Percentiles rank a stretch among this genome's conserved stretches.
phyloP scores from a whole-genome alignment of 768 basidiomycete genomes.

The Pisolithus tinctorius region DNA sequence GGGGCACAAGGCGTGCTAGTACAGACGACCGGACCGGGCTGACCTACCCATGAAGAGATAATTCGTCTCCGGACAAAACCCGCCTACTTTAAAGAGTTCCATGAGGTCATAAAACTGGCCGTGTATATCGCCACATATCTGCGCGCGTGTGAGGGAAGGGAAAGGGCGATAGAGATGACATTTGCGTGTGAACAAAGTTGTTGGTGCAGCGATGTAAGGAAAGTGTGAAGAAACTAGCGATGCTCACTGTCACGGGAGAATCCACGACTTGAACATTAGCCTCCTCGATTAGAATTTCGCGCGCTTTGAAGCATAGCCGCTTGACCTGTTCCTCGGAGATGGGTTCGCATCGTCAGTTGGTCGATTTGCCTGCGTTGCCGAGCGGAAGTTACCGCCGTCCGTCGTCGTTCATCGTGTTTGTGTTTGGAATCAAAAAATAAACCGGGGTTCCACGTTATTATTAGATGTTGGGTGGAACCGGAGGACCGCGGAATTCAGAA shows the following conservation, averaged over 20 bases:
- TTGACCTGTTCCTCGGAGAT: slow-evolving; percentile 97
- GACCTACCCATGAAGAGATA: slow-evolving; percentile 92
- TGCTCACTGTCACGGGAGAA: slow-evolving; percentile 85
- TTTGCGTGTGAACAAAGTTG: background rate
- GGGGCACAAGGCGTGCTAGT: slow-evolving; percentile 7
- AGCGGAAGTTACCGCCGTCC: slow-evolving; percentile 3
- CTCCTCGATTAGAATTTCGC: slow-evolving; percentile 96
- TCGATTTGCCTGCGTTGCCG: slow-evolving; percentile 72
- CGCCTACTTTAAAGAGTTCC: slow-evolving; percentile 92
- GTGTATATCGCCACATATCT: slow-evolving; percentile 96
- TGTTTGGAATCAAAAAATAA: background rate
- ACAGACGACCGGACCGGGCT: slow-evolving; percentile 1
- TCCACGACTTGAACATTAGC: slow-evolving; percentile 96
- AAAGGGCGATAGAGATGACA: background rate
- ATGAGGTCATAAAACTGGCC: slow-evolving; percentile 96
- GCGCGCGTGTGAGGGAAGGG: slow-evolving; percentile 17
- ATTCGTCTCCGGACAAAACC: slow-evolving; percentile 87
- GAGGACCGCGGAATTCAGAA: too few species aligned
- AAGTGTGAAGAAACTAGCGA: background rate
- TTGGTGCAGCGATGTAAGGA: background rate
- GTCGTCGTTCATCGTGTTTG: background rate
- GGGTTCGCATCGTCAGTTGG: slow-evolving; percentile 88
- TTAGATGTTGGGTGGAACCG: too few species aligned
- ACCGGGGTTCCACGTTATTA: too few species aligned
- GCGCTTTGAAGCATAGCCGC: slow-evolving; percentile 88